Percentiles rank a stretch among this genome's conserved stretches.
phyloP scores from a whole-genome alignment of 2,329 filamentous ascomycete species.

The Allantophomopsis lycopodina region DNA sequence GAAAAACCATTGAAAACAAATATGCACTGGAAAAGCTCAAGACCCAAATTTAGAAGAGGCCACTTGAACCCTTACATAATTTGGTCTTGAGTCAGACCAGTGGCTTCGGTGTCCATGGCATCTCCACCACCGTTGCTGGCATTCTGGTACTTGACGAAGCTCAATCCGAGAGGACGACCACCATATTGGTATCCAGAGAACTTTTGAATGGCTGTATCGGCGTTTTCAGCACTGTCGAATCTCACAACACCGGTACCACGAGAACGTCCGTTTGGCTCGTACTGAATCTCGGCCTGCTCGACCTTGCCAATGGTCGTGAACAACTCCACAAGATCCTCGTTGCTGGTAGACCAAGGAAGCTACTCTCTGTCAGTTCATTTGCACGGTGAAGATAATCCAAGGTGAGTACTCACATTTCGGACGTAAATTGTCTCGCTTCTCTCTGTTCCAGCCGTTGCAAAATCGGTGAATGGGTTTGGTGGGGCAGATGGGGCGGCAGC shows the following conservation, averaged over 20 bases:
- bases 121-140: conserved; percentile 34
- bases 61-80: conserved; percentile 60
- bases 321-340: conserved; percentile 90
- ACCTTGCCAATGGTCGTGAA: conserved; percentile 98
- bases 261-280: conserved; percentile 91
- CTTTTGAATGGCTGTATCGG: conserved; percentile 89
- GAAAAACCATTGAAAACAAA: too few relatives aligned
- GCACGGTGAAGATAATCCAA: not conserved
- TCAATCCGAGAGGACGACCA: conserved; percentile 82
- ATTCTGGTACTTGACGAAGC: conserved; percentile 86
- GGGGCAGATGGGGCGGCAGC: conserved; percentile 34
- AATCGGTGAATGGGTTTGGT: conserved; percentile 90
- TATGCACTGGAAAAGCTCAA: too few relatives aligned
- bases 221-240: conserved; percentile 71
- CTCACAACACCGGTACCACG: conserved; percentile 93
- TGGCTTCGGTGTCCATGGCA: conserved; percentile 72
- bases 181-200: conserved; percentile 98
- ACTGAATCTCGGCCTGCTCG: conserved; percentile 97
- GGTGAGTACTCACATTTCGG: conserved; percentile 64
- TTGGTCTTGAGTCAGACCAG: conserved; percentile 85
- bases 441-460: conserved; percentile 75
- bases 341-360: conserved; percentile 98
- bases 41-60: too few relatives aligned
- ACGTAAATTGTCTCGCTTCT: conserved; percentile 81
- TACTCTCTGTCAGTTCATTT: conserved; percentile 22